Percentiles rank a stretch among this genome's conserved stretches.
These are phyloP conservation scores for Backusella tuberculispora DNA, from an alignment of 192 early-diverging fungal genomes.

Conservation along the genomic window DNA sequence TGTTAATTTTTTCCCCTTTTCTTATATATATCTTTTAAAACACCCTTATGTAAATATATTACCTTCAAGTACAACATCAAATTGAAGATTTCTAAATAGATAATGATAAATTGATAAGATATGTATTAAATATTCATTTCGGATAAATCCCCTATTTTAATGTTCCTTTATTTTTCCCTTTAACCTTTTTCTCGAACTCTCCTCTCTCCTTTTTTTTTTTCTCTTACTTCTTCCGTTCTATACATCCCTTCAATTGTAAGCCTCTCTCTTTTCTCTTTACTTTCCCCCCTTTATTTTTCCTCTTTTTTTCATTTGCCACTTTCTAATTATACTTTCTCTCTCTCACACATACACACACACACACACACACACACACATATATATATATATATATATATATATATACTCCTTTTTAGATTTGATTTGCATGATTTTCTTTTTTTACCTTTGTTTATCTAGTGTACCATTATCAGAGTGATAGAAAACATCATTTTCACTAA, in stretches of 20 bases:
- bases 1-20: neutral
- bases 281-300: neutral
- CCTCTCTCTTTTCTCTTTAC: neutral
- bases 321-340: neutral
- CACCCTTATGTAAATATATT: neutral
- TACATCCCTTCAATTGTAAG: neutral
- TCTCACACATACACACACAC: neutral
- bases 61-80: slow-evolving; percentile 34
- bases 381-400: too few relatives aligned
- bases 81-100: slow-evolving; percentile 1
- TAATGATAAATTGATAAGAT: neutral
- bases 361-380: neutral
- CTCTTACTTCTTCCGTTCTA: neutral
- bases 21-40: neutral
- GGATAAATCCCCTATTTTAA: slow-evolving; percentile 6
- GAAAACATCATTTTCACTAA: slow-evolving; percentile 20
- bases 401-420: neutral
- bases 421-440: neutral
- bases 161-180: neutral
- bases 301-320: slow-evolving; percentile 10
- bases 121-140: neutral
- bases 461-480: neutral
- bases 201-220: neutral
- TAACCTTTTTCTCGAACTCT: slow-evolving; percentile 10
- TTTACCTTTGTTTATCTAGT: slow-evolving; percentile 10